Conservation (phyloP, 2,329 filamentous ascomycete genomes). For the Penicillium rolfsii region DNA sequence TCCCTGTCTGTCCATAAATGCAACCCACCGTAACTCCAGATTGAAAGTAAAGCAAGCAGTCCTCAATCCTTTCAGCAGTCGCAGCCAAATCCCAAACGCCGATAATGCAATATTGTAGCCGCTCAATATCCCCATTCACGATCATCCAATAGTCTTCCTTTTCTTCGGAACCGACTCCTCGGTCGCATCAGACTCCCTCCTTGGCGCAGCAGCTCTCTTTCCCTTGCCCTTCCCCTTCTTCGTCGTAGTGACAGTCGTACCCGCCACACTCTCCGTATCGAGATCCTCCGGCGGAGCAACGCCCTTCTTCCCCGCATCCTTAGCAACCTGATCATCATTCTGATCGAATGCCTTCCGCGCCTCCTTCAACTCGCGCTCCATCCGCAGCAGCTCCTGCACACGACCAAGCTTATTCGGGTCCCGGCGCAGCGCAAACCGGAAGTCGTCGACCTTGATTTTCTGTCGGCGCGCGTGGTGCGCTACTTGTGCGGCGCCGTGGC, state of each 20-base stretch:
- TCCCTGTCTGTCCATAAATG: background rate
- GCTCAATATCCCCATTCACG: background rate
- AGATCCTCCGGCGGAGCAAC: slow-evolving; percentile 31
- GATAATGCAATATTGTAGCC: background rate
- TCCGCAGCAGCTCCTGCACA: slow-evolving; percentile 85
- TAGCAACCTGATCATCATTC: slow-evolving; percentile 49
- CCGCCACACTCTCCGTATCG: slow-evolving; percentile 29
- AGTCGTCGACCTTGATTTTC: slow-evolving; percentile 98
- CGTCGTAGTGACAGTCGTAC: slow-evolving; percentile 21
- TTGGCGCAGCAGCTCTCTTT: slow-evolving; percentile 32
- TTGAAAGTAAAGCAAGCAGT: background rate
- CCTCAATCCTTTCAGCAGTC: background rate
- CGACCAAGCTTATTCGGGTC: slow-evolving; percentile 85
- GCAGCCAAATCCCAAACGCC: background rate
- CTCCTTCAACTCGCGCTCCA: slow-evolving; percentile 83
- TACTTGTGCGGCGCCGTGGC: slow-evolving; percentile 82
- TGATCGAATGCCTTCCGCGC: slow-evolving; percentile 66
- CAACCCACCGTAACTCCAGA: slow-evolving; percentile 8
- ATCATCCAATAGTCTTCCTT: slow-evolving; percentile 33
- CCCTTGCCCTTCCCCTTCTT: slow-evolving; percentile 46
- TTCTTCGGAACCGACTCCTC: slow-evolving; percentile 43
- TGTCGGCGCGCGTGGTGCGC: slow-evolving; percentile 86
- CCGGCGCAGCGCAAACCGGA: slow-evolving; percentile 87
- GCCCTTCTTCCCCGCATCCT: slow-evolving; percentile 44
- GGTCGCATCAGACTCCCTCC: slow-evolving; percentile 35